Evolutionary conservation across 2,329 filamentous ascomycete species (phyloP).

Genomic region (Periconia macrospinosa): DNA sequence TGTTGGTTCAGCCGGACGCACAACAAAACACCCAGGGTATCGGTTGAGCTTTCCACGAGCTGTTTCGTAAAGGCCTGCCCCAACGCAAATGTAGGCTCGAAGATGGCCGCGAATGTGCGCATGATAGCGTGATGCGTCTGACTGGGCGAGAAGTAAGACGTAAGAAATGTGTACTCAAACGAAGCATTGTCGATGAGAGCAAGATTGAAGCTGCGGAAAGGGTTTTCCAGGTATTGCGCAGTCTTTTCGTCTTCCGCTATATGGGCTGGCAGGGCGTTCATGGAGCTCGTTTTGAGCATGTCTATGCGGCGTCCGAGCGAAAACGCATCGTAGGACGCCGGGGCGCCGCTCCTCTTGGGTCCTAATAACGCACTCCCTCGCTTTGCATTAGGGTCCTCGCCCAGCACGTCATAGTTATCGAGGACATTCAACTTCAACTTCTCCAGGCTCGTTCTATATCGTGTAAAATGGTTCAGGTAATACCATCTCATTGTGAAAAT

Average conservation of each 20-base stretch:
- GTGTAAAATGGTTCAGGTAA: constrained; percentile 85
- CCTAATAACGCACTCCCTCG: constrained; percentile 52
- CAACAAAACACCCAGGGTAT: constrained; percentile 85
- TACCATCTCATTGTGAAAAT: constrained; percentile 99
- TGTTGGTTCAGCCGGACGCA: constrained; percentile 93
- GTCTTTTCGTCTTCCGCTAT: constrained; percentile 87
- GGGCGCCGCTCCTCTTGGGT: constrained; percentile 40
- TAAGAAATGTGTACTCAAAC: constrained; percentile 92
- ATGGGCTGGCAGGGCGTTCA: constrained; percentile 80
- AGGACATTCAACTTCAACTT: constrained; percentile 82
- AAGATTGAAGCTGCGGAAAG: constrained; percentile 93
- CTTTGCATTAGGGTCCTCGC: constrained; percentile 72
- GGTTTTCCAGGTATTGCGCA: constrained; percentile 83
- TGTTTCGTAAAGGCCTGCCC: constrained; percentile 76
- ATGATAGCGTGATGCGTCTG: constrained; percentile 76
- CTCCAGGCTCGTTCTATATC: constrained; percentile 81
- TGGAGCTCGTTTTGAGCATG: constrained; percentile 71
- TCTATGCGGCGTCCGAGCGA: constrained; percentile 86
- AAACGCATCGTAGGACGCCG: constrained; percentile 79
- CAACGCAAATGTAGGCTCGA: constrained; percentile 84
- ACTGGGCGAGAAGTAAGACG: constrained; percentile 81
- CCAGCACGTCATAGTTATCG: constrained; percentile 82
- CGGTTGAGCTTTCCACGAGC: constrained; percentile 75
- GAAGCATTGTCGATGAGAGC: constrained; percentile 92
- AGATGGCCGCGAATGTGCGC: constrained; percentile 82